Base-by-base conservation (phyloP, 352 stramenopile genomes). In the Globisporangium nunn region DNA sequence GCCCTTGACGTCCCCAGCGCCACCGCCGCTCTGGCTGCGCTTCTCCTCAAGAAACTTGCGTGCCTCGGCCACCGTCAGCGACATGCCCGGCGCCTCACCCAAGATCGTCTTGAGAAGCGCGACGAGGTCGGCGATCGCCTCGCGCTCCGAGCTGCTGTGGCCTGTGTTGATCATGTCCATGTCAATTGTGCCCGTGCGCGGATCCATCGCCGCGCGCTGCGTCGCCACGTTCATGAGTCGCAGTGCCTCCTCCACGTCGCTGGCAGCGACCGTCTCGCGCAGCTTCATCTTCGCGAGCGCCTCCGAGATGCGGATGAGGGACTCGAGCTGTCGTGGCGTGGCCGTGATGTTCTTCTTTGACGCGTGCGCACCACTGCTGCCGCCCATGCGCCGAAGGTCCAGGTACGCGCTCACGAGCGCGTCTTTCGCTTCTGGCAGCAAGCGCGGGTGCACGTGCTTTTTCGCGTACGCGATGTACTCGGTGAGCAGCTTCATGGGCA, bases 121-220 rank as follows among this genome's bases (percentile, higher is more conserved):
- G 17, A 91, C 71, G 14, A 92, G 63, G 52, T 80, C 71, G 5
- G 66, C 67, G 11, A 91, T 68, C 5, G 79, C 72, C 56, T 98
- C 83, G 17, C 94, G 85, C 66, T 98, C 95, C 7, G 88, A 72
- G 40, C 85, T 87, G 55, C 83, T 95, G 61, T 95, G 79, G 23
- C 95, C 96, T 5, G 95, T 99, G 52, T 96, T 96, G 68, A 99
- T 98, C 91, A 98, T 98, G 70, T 99, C 97, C 96, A 99, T 99
- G 72, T 99, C 97, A 67, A 99, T 99, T n/a, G 91, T 94, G 39
- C 97, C 97, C 2, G 97, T 99, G 45, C 92, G 75, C 35, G 96
- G 96, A 66, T 99, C 97, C 63, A 98, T 99, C 12, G 97, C 97
- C 7, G 97, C 93, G 41, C 85, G 88, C 70, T 99, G 96, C 11